Conservation (phyloP, 1,284 basidiomycete species). For the Sanguinoderma infundibulare region DNA sequence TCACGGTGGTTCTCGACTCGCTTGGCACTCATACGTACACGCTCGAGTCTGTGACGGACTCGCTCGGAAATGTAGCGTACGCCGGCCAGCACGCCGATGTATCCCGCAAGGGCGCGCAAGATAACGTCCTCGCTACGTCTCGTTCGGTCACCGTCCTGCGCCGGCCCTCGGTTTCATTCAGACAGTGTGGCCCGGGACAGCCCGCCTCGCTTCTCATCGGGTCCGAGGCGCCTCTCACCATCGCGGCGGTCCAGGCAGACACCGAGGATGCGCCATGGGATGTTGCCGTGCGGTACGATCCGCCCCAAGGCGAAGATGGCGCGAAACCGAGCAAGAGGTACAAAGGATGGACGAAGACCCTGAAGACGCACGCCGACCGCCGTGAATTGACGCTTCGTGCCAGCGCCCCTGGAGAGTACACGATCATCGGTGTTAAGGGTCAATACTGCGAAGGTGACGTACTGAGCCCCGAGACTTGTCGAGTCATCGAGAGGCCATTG, state of each 20-base stretch:
- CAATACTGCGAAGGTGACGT: conserved; percentile 82
- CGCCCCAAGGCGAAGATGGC: conserved; percentile 43
- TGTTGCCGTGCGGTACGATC: conserved; percentile 63
- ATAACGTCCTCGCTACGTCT: conserved; percentile 48
- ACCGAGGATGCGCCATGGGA: conserved; percentile 70
- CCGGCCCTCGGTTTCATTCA: conserved; percentile 79
- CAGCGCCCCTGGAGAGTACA: conserved; percentile 81
- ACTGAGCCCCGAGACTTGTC: conserved; percentile 79
- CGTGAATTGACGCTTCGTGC: conserved; percentile 57
- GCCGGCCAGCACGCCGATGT: conserved; percentile 37
- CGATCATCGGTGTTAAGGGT: conserved; percentile 74
- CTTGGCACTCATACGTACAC: conserved; percentile 72
- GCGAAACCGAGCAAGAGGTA: conserved; percentile 44
- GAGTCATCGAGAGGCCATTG: conserved; percentile 73
- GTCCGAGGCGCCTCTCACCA: conserved; percentile 54
- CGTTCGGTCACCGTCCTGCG: conserved; percentile 77
- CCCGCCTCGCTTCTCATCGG: conserved; percentile 81
- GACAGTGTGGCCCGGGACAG: conserved; percentile 70
- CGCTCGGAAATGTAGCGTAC: conserved; percentile 70
- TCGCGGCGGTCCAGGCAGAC: conserved; percentile 59
- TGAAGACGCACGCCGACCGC: conserved; percentile 52
- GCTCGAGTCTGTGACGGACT: conserved; percentile 76
- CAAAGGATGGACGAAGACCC: conserved; percentile 65
- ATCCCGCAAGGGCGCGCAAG: conserved; percentile 24
- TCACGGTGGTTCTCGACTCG: conserved; percentile 63